These are phyloP conservation scores for Cenchrus fungigraminus DNA, from an alignment of 176 grass and related monocot species.

Conservation along the genomic window DNA sequence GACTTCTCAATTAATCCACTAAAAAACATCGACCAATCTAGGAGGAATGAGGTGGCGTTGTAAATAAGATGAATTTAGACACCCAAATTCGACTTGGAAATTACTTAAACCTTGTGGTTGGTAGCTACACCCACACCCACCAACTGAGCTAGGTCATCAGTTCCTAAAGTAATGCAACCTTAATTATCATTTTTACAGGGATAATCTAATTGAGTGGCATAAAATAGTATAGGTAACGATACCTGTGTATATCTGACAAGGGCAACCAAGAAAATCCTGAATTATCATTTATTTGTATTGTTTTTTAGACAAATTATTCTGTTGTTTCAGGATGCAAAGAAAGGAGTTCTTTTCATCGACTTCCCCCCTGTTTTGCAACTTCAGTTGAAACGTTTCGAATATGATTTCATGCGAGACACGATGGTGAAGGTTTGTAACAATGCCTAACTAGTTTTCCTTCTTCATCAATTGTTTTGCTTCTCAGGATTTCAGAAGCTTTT, in stretches of 20 bases:
- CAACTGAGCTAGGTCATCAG: not conserved
- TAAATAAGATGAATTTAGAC: not conserved
- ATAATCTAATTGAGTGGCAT: not conserved
- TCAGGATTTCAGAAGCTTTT: conserved; percentile 9
- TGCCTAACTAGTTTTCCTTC: not conserved
- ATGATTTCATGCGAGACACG: conserved; percentile 99
- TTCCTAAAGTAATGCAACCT: not conserved
- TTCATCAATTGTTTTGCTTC: not conserved
- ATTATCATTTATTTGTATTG: not conserved
- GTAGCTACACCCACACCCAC: not conserved
- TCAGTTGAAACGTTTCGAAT: conserved; percentile 98
- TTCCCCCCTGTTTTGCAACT: conserved; percentile 99
- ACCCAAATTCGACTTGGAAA: not conserved
- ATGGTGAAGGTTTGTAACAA: conserved; percentile 95
- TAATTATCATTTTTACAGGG: not conserved
- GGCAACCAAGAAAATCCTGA: not conserved
- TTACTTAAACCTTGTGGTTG: not conserved
- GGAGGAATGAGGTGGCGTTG: not conserved
- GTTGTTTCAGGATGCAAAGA: conserved; percentile 94
- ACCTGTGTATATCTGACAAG: not conserved
- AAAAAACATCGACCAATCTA: not conserved
- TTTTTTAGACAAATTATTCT: conserved; percentile 30
- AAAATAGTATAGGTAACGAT: not conserved
- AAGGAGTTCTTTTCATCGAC: conserved; percentile 99
- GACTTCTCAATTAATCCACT: not conserved